phyloP scores from a whole-genome alignment of 2,329 filamentous ascomycete species.

The Zasmidium angulare region DNA sequence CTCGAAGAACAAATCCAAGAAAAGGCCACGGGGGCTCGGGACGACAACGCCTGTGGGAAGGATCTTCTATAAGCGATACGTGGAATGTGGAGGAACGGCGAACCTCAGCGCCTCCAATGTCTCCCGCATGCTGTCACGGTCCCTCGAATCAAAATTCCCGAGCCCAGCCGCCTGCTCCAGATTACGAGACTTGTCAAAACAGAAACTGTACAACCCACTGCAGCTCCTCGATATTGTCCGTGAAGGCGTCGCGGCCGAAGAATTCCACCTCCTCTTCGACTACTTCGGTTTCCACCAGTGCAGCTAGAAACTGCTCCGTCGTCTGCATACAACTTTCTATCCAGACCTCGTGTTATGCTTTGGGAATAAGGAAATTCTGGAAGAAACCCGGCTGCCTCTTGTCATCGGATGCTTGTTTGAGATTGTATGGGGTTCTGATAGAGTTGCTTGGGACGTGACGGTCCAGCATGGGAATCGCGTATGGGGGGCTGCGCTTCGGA shows the following conservation, averaged over 20 bases:
- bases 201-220: background rate
- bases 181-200: background rate
- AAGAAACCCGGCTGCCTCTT: slow-evolving; percentile 9
- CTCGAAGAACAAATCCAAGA: slow-evolving; percentile 3
- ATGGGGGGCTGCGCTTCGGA: background rate
- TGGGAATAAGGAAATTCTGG: slow-evolving; percentile 5
- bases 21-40: slow-evolving; percentile 3
- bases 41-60: slow-evolving; percentile 1
- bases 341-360: slow-evolving; percentile 8
- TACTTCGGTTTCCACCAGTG: slow-evolving; percentile 12
- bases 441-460: slow-evolving; percentile 1
- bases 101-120: background rate
- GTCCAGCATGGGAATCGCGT: slow-evolving; percentile 24
- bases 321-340: slow-evolving; percentile 6
- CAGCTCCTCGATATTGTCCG: slow-evolving; percentile 9
- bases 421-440: slow-evolving; percentile 6
- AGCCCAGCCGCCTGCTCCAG: background rate
- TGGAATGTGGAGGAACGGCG: background rate
- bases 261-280: slow-evolving; percentile 17
- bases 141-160: slow-evolving; percentile 1
- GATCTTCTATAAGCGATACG: slow-evolving; percentile 1
- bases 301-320: slow-evolving; percentile 2
- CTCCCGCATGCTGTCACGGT: slow-evolving; percentile 3
- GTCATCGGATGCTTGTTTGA: slow-evolving; percentile 13
- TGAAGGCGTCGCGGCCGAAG: slow-evolving; percentile 11